A percentile compares a stretch with the other conserved stretches of the same genome.
Evolutionary conservation across 179 eudicot species (phyloP).

Genomic region (Pouteria campechiana): DNA sequence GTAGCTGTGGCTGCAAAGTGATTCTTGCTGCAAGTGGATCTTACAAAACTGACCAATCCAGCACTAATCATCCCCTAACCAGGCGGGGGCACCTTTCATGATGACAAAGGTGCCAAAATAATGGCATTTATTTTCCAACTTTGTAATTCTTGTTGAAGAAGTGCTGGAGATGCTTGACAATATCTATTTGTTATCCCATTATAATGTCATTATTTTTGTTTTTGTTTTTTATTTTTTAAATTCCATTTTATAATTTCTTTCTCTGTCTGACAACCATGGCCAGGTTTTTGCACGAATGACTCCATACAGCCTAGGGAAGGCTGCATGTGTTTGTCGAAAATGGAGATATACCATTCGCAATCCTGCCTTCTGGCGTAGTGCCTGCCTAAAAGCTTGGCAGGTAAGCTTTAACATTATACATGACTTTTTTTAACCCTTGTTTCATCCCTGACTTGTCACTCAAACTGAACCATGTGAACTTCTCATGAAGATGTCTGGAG

Average conservation of each 20-base stretch:
- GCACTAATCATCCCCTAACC: too few relatives aligned
- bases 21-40: too few relatives aligned
- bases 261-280: conserved; percentile 1
- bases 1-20: too few relatives aligned
- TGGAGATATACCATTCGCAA: conserved; percentile 88
- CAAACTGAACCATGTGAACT: neutral
- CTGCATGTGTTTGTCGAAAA: conserved; percentile 88
- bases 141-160: neutral
- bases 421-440: neutral
- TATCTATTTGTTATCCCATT: neutral
- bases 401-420: conserved; percentile 12
- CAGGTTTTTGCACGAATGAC: conserved; percentile 76
- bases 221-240: too few relatives aligned
- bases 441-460: neutral
- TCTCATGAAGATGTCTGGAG: conserved; percentile 47
- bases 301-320: conserved; percentile 69
- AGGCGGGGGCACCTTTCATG: too few relatives aligned
- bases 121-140: too few relatives aligned
- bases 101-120: too few relatives aligned
- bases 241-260: too few relatives aligned
- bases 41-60: too few relatives aligned
- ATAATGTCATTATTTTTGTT: too few relatives aligned
- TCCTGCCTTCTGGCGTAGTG: conserved; percentile 85
- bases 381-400: conserved; percentile 94
- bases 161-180: neutral